Conservation (phyloP, 768 basidiomycete genomes). For the Suillus sp. region DNA sequence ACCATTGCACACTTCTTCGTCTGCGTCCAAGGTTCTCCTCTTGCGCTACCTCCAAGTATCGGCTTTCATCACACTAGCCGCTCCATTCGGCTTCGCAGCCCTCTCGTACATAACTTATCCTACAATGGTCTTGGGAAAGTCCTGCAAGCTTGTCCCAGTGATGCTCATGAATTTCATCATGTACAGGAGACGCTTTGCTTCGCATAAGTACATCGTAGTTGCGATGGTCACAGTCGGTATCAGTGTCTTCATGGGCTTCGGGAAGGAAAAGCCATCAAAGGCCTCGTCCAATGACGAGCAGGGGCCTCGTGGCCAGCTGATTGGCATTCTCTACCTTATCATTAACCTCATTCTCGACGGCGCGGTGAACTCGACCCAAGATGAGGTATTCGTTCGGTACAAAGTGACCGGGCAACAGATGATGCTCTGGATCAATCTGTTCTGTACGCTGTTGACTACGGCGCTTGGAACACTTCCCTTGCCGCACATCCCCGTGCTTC, state of each 20-base stretch:
- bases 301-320: constrained; percentile 56
- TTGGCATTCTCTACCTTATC: constrained; percentile 75
- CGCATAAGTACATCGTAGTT: constrained; percentile 95
- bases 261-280: constrained; percentile 51
- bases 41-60: constrained; percentile 82
- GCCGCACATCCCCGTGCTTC: constrained; percentile 80
- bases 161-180: constrained; percentile 97
- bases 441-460: constrained; percentile 75
- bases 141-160: constrained; percentile 98
- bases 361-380: constrained; percentile 93
- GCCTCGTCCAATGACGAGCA: constrained; percentile 39
- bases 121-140: constrained; percentile 98
- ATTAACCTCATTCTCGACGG: constrained; percentile 93
- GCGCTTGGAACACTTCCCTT: constrained; percentile 73
- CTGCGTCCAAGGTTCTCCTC: constrained; percentile 52
- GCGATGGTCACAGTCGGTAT: constrained; percentile 90
- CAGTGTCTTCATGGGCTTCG: constrained; percentile 91
- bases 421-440: constrained; percentile 98
- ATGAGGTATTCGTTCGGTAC: constrained; percentile 87
- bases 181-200: constrained; percentile 89
- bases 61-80: constrained; percentile 84
- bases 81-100: constrained; percentile 95
- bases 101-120: constrained; percentile 97
- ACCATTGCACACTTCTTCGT: constrained; percentile 29
- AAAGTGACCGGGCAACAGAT: constrained; percentile 89